These are phyloP conservation scores for Massariosphaeria phaeospora DNA, from an alignment of 495 filamentous ascomycete genomes.

Conservation along the genomic window DNA sequence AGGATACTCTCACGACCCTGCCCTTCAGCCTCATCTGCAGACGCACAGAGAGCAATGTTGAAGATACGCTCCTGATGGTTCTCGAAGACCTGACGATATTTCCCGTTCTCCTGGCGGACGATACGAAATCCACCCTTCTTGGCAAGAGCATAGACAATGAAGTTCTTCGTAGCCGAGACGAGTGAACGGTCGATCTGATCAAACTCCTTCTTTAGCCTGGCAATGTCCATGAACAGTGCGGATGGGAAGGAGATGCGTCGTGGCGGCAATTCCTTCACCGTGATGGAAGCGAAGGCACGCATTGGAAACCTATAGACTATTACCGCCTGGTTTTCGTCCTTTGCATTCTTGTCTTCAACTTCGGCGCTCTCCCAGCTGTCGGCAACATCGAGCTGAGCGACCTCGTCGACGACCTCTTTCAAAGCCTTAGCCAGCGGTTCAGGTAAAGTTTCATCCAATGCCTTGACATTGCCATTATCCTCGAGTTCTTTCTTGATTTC, in stretches of 20 bases:
- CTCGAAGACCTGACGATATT: slow-evolving; percentile 81
- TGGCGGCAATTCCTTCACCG: slow-evolving; percentile 41
- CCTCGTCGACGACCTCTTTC: slow-evolving; percentile 56
- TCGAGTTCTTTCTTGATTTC: slow-evolving; percentile 55
- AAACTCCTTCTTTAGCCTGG: slow-evolving; percentile 90
- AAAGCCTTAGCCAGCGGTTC: slow-evolving; percentile 51
- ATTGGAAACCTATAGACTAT: slow-evolving; percentile 92
- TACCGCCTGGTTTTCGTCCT: slow-evolving; percentile 60
- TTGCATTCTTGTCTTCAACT: slow-evolving; percentile 65
- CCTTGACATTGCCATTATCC: slow-evolving; percentile 50
- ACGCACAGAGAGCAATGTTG: slow-evolving; percentile 77
- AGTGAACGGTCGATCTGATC: slow-evolving; percentile 94
- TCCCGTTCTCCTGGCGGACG: slow-evolving; percentile 89
- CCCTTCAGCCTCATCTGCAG: slow-evolving; percentile 30
- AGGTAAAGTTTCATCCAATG: slow-evolving; percentile 49
- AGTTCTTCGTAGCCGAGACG: slow-evolving; percentile 80
- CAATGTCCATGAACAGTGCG: slow-evolving; percentile 78
- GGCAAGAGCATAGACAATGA: slow-evolving; percentile 87
- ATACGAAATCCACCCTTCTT: slow-evolving; percentile 88
- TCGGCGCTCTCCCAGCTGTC: slow-evolving; percentile 73
- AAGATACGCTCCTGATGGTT: slow-evolving; percentile 85
- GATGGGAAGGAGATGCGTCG: slow-evolving; percentile 50
- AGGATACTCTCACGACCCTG: slow-evolving; percentile 63
- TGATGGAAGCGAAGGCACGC: slow-evolving; percentile 86
- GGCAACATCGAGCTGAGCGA: slow-evolving; percentile 47